Conservation (phyloP, 2,329 filamentous ascomycete species). For the Penicillium sp. region DNA sequence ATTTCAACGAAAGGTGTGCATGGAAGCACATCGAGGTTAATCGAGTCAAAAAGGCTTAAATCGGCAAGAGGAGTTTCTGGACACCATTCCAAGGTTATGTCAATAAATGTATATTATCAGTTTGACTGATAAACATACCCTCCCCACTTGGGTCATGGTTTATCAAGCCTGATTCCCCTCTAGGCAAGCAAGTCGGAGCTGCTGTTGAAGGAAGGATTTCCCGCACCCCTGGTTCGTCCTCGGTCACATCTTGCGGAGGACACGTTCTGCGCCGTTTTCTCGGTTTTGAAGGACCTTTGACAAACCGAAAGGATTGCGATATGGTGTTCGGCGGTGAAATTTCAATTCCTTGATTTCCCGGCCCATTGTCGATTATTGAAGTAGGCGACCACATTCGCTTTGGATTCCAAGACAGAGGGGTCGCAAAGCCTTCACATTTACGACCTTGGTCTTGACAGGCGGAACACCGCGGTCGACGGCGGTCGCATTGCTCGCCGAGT, state of each 20-base stretch:
- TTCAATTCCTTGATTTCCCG: not conserved
- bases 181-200: not conserved
- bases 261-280: not conserved
- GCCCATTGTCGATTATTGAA: not conserved
- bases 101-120: not conserved
- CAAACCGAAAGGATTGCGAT: not conserved
- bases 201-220: not conserved
- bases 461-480: slow-evolving; percentile 20
- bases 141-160: not conserved
- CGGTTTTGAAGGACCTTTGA: not conserved
- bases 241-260: not conserved
- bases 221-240: not conserved
- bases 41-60: too few relatives aligned
- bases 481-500: slow-evolving; percentile 20
- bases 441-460: slow-evolving; percentile 18
- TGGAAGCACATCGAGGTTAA: too few relatives aligned
- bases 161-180: not conserved
- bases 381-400: slow-evolving; percentile 3
- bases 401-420: slow-evolving; percentile 17
- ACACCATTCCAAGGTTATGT: not conserved
- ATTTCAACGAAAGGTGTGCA: too few relatives aligned
- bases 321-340: not conserved
- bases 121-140: not conserved
- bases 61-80: not conserved
- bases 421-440: slow-evolving; percentile 14